Base-by-base conservation (phyloP, 2,329 filamentous ascomycete species). In the Dactylellina parvicollis region DNA sequence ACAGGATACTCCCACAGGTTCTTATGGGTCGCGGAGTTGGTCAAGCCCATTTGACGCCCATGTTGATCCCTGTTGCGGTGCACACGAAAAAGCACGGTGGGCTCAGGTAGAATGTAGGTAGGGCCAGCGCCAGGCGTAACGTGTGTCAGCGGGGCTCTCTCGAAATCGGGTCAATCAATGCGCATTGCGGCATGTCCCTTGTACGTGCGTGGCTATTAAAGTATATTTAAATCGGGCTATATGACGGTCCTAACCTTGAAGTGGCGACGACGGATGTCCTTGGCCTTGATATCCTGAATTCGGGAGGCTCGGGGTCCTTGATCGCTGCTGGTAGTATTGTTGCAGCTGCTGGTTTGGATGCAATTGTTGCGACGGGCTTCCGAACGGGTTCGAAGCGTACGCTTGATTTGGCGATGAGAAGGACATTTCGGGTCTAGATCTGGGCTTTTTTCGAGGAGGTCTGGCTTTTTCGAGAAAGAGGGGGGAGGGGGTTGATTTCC, bases 1-100 rank as follows among this genome's bases (percentile, higher is more conserved):
- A 73, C 60, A 72, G 69, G 60, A 73, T 60, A 61, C 56, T 56
- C 54, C 26, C 60, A 61, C 69, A 54, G 67, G 50, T 72, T 73
- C 69, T 73, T 73, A 73, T 73, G 61, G 54, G 59, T 72, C 54
- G 54, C 59, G 32, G 34, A 49, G 44, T 47, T 64, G 42, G 57
- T 30, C 57, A 56, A 65, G 54, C 60, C n/a, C 60, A 38, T 46
- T 42, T 50, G 30, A 59, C 47, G 60, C 46, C 69, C 50, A 60
- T 66, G 54, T 66, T 30, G 62, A 66, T 61, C 60, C 46, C 66
- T 55, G 54, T 44, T 30, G 42, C 24, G 59, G 34, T 65, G 61
- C 67, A 65, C 69, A 61, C 60, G 54, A 73, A 73, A 73, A 66
- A 73, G 60, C 60, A 73, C 55, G 36, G 52, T 60, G 52, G 22